Conservation (phyloP, 352 stramenopile species). For the Pythium chondricola region DNA sequence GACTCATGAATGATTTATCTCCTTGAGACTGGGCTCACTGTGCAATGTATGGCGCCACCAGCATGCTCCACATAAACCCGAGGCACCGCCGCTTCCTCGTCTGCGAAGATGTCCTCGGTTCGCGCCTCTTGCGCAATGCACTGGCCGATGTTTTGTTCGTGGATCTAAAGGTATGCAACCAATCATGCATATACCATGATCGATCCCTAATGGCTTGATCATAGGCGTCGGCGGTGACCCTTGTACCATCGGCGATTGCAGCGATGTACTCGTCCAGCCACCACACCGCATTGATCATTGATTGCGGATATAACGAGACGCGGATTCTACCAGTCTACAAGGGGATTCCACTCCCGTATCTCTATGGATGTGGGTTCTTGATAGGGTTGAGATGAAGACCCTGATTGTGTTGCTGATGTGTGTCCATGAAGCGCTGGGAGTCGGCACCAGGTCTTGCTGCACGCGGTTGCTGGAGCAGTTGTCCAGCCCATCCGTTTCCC, state of each 20-base stretch:
- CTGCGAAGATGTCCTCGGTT: constrained; percentile 69
- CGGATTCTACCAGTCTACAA: constrained; percentile 76
- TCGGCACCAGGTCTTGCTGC: constrained; percentile 42
- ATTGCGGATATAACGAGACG: constrained; percentile 73
- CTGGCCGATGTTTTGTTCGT: constrained; percentile 58
- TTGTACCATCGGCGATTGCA: constrained; percentile 59
- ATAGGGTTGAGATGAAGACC: neutral
- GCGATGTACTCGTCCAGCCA: constrained; percentile 69
- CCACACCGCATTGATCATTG: constrained; percentile 71
- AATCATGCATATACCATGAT: no score
- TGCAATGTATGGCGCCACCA: constrained; percentile 11
- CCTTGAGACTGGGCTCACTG: neutral
- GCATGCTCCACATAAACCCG: constrained; percentile 65
- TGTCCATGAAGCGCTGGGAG: constrained; percentile 27
- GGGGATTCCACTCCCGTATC: constrained; percentile 64
- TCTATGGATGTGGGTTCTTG: constrained; percentile 38
- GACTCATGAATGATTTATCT: neutral
- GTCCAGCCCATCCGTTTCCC: neutral
- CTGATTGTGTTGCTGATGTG: neutral
- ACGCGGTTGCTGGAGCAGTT: constrained; percentile 21
- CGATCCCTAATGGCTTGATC: no score
- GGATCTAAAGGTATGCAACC: constrained; percentile 46
- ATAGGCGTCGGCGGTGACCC: constrained; percentile 43
- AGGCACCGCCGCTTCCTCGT: constrained; percentile 67
- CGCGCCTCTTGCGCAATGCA: constrained; percentile 52